Conservation (phyloP, 208 protist genomes). For the Leishmania braziliensis region DNA sequence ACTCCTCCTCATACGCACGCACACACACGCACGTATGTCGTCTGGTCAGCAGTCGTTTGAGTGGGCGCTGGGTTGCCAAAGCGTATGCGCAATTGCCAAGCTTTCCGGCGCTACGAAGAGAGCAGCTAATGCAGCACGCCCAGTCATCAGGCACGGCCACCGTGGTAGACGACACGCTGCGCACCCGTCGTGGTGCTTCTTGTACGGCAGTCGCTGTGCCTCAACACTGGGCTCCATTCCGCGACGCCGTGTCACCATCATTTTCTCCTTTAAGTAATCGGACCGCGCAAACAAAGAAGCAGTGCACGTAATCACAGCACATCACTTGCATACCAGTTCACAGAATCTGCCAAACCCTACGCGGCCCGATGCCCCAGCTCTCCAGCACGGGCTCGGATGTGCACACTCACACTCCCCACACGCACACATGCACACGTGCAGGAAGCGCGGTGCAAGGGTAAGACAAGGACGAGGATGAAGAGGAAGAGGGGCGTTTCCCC, state of each 20-base stretch:
- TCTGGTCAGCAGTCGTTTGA: neutral
- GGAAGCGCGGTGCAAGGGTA: neutral
- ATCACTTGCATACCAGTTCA: too few relatives aligned
- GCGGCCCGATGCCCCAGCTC: neutral
- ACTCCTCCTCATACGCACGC: neutral
- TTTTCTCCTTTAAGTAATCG: neutral
- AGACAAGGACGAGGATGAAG: neutral
- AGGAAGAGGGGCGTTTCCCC: neutral
- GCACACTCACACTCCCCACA: neutral
- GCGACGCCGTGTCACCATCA: neutral
- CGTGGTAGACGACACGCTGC: neutral
- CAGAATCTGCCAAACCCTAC: neutral
- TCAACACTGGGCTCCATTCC: neutral
- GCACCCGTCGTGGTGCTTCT: neutral
- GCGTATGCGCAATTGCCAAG: neutral
- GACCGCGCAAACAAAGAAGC: neutral
- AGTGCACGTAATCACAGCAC: neutral
- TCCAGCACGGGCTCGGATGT: neutral
- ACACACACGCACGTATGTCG: neutral
- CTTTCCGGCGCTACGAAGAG: neutral
- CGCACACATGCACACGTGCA: neutral
- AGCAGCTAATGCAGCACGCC: neutral
- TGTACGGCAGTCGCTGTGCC: neutral
- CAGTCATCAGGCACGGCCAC: neutral
- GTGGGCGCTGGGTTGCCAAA: neutral